Base-by-base conservation (phyloP, 1,284 basidiomycete species). In the Boletus mariae region DNA sequence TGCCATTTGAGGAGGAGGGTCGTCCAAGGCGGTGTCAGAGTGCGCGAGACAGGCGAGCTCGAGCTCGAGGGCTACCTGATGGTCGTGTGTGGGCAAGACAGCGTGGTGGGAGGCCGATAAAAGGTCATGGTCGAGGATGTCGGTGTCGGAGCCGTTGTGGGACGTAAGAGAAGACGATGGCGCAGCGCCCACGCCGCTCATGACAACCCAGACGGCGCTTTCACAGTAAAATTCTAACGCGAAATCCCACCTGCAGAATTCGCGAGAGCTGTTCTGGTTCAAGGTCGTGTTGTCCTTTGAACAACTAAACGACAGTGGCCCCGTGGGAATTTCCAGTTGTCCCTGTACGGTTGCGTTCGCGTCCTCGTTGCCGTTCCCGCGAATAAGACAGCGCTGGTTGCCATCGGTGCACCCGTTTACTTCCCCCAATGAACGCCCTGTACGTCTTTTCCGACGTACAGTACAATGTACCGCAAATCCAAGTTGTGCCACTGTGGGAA, bases 91-190 rank as follows among this genome's bases (percentile, higher is more conserved):
- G 42, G 58, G 51, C 41, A 71, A 55, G 45, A 56, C 54, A n/a
- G 63, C 47, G 54, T 68, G 67, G 52, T 65, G 66, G 37, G 66
- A 56, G 53, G 67, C 54, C 50, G 70, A 72, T 65, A 71, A 59
- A 58, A 70, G 61, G 62, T 56, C 65, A 57, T 68, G 66, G 60
- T 67, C 65, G 52, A 61, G 66, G 51, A 67, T 61, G 67, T 64
- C 62, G 60, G 60, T 49, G 56, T 57, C 62, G 58, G 63, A 20
- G 57, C 59, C 55, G 56, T 56, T 57, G 49, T 47, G 66, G 41
- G 70, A 67, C 56, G 67, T 53, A 49, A 67, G 66, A 62, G 68
- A 58, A 47, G 66, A 56, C 42, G 58, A 51, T 54, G 61, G 53
- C 56, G 49, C 52, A 55, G 61, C 42, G 65, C 68, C 67, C 57